Evolutionary conservation across 169 alveolate genomes (phyloP).

Genomic region (Cryptosporidium parvum): DNA sequence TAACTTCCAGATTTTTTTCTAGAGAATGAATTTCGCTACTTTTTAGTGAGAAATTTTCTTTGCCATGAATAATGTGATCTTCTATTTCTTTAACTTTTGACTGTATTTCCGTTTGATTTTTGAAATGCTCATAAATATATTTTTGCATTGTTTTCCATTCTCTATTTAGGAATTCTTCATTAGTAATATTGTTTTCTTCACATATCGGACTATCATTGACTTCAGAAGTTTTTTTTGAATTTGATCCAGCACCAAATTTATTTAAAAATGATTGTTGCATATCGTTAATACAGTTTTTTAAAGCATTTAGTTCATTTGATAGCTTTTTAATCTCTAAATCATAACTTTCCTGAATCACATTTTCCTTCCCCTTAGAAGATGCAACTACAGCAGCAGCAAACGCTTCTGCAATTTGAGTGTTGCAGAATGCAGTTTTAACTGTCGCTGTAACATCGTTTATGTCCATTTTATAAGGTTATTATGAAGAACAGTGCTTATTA

Average conservation of each 20-base stretch:
- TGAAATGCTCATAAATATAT: constrained; percentile 51
- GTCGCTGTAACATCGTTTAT: constrained; percentile 48
- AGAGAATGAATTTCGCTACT: neutral
- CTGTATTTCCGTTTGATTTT: constrained; percentile 29
- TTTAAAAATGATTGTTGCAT: constrained; percentile 8
- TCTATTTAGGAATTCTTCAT: neutral
- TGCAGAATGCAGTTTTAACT: constrained; percentile 68
- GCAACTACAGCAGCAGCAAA: constrained; percentile 76
- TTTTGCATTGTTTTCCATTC: constrained; percentile 55
- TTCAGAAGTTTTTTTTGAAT: neutral
- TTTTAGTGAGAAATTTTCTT: neutral
- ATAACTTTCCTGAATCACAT: constrained; percentile 11
- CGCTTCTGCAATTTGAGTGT: constrained; percentile 64
- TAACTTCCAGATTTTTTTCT: constrained; percentile 31
- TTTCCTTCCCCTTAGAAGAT: constrained; percentile 51
- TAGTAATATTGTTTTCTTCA: neutral
- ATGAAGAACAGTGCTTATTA: neutral
- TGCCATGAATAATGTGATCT: constrained; percentile 4
- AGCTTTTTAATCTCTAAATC: constrained; percentile 33
- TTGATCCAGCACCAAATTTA: neutral
- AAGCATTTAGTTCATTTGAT: constrained; percentile 29
- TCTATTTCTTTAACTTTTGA: constrained; percentile 52
- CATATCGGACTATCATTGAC: neutral
- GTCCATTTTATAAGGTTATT: constrained; percentile 25
- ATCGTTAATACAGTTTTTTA: constrained; percentile 5